Base-by-base conservation (phyloP, 345 rosid genomes). In the Isatis tinctoria region DNA sequence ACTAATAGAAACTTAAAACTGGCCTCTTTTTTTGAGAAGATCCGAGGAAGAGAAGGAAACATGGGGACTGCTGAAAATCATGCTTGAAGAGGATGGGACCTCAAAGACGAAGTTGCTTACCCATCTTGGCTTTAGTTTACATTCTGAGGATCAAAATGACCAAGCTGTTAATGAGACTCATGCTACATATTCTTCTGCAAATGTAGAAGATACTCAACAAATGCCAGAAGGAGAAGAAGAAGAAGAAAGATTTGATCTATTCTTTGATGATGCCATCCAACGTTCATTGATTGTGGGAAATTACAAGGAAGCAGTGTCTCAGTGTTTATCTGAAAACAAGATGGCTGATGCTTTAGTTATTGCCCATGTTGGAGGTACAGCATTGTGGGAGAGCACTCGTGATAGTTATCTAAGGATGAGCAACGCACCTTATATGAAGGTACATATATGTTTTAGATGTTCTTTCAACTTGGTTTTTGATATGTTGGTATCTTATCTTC, bases 51-150 rank as follows among this genome's bases (percentile, higher is more conserved):
- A 52, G 33, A 52, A 52, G 6, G 58, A 52, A 52, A 52, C 58
- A 52, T 52, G 58, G 58, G 6, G 33, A 16, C 26, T 52, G 58
- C 58, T 52, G 58, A 52, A 26, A 26, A 3, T 52, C 33, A 52
- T 52, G 58, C 58, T 24, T 52, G 58, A 52, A 52, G 58, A 52
- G 58, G 58, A 52, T 52, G 58, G 58, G 58, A 52, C 14, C 17
- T 16, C 33, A 12, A 52, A 52, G 58, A 52, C 58, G 33, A 52
- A 52, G 58, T 26, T 52, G 58, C 58, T 10, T 52, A 12, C 33
- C 4, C 58, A 52, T 52, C 58, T 52, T 52, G 58, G 33, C 58
- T 52, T 52, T 52, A 52, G 58, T 52, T 52, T 52, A 52, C 16
- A 32, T 52, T 52, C 17, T 52, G 58, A 26, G 58, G 58, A 52